These are phyloP conservation scores for Xylaria sp. DNA, from an alignment of 495 filamentous ascomycete genomes.

Conservation along the genomic window DNA sequence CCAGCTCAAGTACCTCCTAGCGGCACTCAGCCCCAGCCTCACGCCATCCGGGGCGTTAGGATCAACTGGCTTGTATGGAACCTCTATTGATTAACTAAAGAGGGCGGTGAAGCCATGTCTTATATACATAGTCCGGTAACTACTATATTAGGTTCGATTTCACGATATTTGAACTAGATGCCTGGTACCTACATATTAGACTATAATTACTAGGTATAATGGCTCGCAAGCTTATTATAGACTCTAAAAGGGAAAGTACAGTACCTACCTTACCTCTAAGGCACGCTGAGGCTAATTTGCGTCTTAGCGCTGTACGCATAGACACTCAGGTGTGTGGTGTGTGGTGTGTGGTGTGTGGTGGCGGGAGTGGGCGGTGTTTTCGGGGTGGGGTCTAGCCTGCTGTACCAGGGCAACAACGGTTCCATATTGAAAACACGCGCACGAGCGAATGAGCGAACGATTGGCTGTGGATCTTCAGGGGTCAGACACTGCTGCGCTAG, in stretches of 20 bases:
- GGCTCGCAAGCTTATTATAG: background rate
- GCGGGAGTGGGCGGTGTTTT: conserved; percentile 10
- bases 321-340: too few species aligned
- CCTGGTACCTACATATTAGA: background rate
- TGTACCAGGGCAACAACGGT: conserved; percentile 3
- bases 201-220: too few species aligned
- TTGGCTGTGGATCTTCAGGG: conserved; percentile 23
- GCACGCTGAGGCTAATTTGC: background rate
- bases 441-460: background rate
- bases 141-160: background rate
- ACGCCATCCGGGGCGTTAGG: background rate
- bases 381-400: background rate
- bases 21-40: conserved; percentile 10
- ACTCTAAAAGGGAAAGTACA: too few species aligned
- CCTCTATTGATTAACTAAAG: background rate
- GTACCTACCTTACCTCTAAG: background rate
- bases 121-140: too few species aligned
- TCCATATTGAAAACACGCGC: background rate
- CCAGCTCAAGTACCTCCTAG: background rate
- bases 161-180: background rate
- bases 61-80: background rate
- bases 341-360: too few species aligned
- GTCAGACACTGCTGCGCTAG: background rate
- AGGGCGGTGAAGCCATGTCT: background rate
- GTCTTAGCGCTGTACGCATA: background rate